Base-by-base conservation (phyloP, 768 basidiomycete genomes). In the Collybia nuda region DNA sequence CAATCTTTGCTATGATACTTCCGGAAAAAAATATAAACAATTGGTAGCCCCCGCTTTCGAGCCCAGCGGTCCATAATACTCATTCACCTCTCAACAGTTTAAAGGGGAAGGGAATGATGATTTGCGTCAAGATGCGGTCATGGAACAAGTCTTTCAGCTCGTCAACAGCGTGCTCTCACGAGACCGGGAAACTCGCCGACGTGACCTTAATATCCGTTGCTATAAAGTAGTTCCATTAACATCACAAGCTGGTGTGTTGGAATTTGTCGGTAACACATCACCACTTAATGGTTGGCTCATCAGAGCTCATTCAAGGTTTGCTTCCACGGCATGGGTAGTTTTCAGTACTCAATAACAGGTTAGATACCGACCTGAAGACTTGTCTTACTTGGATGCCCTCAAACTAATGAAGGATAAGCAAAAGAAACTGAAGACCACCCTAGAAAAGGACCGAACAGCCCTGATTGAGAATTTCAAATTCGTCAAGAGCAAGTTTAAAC, bases 91-190 rank as follows among this genome's bases (percentile, higher is more conserved):
- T 32, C 28, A 32, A 5, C 54, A 96, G 93, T 95, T 93, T 71
- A 98, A 99, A 65, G 93, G 93, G 3, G 84, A 89, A 70, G 88
- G 88, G 7, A 76, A 82, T 8, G 97, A 99, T 58, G 97, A 99
- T 60, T 65, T 97, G 40, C 85, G 97, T 36, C 97, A 99, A 67
- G 97, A 99, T 62, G 95, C 95, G 0, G 93, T 98, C 46, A 98
- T 99, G 95, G 93, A 98, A 61, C 97, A 99, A 67, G 93, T 97
- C 2, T 99, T 99, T 61, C 82, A 83, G 17, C 76, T 98, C 17
- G 88, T 94, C 49, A 98, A 98, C 55, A 68, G 78, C 7, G 78
- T 98, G 1, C 77, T 99, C 14, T 61, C 61, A 2, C 75, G 74
- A 15, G 93, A 99, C 64, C 76, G 84, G 26, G 84, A 90, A 58